Evolutionary conservation across 495 filamentous ascomycete species (phyloP), one percentile per base, ranked within the genome.

Genomic region (Bacidia rubella): DNA sequence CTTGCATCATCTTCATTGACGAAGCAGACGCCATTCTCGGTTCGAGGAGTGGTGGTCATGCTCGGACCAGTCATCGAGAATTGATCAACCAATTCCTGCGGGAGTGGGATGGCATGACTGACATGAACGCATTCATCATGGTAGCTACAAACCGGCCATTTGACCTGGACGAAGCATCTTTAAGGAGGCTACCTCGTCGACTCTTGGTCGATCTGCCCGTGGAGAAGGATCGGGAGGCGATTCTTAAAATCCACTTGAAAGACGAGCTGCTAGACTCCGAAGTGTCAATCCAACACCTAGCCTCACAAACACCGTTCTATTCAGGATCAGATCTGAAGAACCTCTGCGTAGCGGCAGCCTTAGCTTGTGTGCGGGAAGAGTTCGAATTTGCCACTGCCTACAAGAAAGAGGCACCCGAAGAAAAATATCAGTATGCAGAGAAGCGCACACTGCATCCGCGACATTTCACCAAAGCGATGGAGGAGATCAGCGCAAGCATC

Each of bases 271-370:
- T 97, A 0, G 85, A 83, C 21, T 60, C 69, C 0, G 72, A 76
- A 0, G 85, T 97, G 7, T 79, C 85, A 20, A 67, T 97, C 1
- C 67, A 74, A 3, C 70, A 78, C 1, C 66, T 97, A 20, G 85
- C 90, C 0, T 73, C 71, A 3, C 78, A 81, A 23, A 96, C 93
- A 0, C 82, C 87, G 0, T 74, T 96, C n/a, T 97, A 96, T 65
- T 95, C 89, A 0, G 92, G 92, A n/a, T 89, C 83, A 1, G 92
- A 98, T 61, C 71, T 97, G 22, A 98, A 98, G 73, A 96, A 98
- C 55, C 62, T 97, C 12, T 85, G 79, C 32, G 93, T 98, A 2
- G 83, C 89, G 2, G 92, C 92, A 0, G 92, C 92, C 1, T 74
- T 97, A 57, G 84, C 83, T 17, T 90, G 86, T 40, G 87, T 97